These are phyloP conservation scores for Sporisorium sorghi DNA, from an alignment of 1,284 basidiomycete species.

Conservation along the genomic window DNA sequence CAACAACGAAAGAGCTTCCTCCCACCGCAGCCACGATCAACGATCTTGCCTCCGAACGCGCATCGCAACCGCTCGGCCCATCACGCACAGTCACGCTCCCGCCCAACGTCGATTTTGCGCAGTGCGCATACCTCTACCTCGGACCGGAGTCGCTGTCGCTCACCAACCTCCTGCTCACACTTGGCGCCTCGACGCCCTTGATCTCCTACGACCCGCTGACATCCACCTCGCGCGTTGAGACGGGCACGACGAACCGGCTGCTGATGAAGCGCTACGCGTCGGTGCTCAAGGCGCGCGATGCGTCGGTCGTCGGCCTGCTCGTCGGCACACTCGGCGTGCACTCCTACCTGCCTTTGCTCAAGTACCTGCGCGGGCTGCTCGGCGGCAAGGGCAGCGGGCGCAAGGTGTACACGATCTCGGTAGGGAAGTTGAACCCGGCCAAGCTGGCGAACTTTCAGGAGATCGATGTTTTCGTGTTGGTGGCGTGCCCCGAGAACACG, in stretches of 20 bases:
- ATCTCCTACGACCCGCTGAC: slow-evolving; percentile 80
- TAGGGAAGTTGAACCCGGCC: slow-evolving; percentile 93
- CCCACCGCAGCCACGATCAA: slow-evolving; percentile 33
- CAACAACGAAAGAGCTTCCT: slow-evolving; percentile 54
- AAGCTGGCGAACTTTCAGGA: slow-evolving; percentile 97
- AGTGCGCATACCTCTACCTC: slow-evolving; percentile 78
- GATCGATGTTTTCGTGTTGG: slow-evolving; percentile 93
- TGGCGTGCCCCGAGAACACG: slow-evolving; percentile 94
- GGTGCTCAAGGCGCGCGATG: slow-evolving; percentile 88
- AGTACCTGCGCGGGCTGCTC: slow-evolving; percentile 50
- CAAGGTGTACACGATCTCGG: slow-evolving; percentile 84
- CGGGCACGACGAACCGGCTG: slow-evolving; percentile 76
- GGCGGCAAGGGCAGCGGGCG: slow-evolving; percentile 76
- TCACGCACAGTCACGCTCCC: slow-evolving; percentile 34
- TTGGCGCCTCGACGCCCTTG: slow-evolving; percentile 70
- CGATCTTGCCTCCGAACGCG: slow-evolving; percentile 54
- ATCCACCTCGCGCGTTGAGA: slow-evolving; percentile 73
- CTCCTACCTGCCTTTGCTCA: slow-evolving; percentile 37
- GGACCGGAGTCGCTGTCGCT: slow-evolving; percentile 84
- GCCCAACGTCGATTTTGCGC: slow-evolving; percentile 13
- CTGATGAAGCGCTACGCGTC: slow-evolving; percentile 91
- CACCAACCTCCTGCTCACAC: slow-evolving; percentile 78
- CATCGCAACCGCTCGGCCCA: slow-evolving; percentile 56
- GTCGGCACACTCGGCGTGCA: slow-evolving; percentile 91
- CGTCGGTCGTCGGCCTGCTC: slow-evolving; percentile 93